Evolutionary conservation across 257 asterid species (phyloP), one percentile per base, ranked within the genome.

Genomic region (Paraleonurus japonicus): DNA sequence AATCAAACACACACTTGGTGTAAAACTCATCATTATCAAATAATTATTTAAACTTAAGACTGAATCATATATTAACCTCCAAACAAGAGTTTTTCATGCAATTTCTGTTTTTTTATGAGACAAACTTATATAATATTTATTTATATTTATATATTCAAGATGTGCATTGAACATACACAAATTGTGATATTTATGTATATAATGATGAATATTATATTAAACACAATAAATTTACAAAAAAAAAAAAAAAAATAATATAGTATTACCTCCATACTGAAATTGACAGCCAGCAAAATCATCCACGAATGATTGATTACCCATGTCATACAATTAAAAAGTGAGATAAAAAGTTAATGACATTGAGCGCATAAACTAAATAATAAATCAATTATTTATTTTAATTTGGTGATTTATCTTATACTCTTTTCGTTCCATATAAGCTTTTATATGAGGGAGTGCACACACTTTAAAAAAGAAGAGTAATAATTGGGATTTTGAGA

Each of bases 201-300:
- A 16, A 50, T 50, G 10, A 58, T 58, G 13, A 58, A 58, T 27
- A 58, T 26, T 58, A 5, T 10, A 58, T 22, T 22, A 12, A 12
- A 27, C 2, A 26, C 5, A 23, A 3, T 7, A 20, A 1, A 53
- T 19, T 53, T 22, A 17, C 12, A 7, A 7, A 61, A 9, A 1
- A 32, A 61, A 9, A 1, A 32, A 16, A 16, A 33, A 17, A 13
- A 16, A 43, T 23, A 65, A 30, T 20, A 1, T 20, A 70, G 19
- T 61, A 53, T 71, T 76, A 89, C 96, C 96, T 85, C 91, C 1
- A 84, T 81, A 0, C 96, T 89, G 88, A 43, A 32, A 7, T 80
- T 50, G 75, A 43, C 61, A 74, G 47, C 61, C 80, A 41, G 13
- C 17, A 33, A 30, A 69, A 73, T 64, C 76, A 54, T 22, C 67